A percentile compares a stretch with the other conserved stretches of the same genome.
Evolutionary conservation across 1,284 basidiomycete genomes (phyloP).

Genomic region (Moniliella sp.): DNA sequence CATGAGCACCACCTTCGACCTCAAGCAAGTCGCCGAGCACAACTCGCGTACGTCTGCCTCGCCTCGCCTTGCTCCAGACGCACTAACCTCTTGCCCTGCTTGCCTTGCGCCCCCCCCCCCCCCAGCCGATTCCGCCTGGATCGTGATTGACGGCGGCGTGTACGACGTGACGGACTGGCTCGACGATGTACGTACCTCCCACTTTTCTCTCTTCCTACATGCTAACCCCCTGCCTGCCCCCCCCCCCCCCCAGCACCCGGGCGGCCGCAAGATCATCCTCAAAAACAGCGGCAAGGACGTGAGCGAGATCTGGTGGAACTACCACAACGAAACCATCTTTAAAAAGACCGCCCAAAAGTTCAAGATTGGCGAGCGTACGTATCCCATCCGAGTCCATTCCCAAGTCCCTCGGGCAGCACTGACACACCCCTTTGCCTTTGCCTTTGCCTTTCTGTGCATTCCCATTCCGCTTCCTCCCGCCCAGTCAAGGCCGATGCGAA

Average conservation of each 20-base stretch:
- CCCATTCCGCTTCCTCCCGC: neutral
- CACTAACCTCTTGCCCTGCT: too few relatives aligned
- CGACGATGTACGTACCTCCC: constrained; percentile 18
- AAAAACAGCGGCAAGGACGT: constrained; percentile 31
- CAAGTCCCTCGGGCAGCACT: neutral
- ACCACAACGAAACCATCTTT: constrained; percentile 27
- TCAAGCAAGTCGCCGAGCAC: too few relatives aligned
- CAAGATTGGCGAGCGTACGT: constrained; percentile 19
- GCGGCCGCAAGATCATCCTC: constrained; percentile 31
- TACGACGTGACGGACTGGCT: constrained; percentile 32
- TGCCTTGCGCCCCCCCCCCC: too few relatives aligned
- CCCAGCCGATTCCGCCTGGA: constrained; percentile 28
- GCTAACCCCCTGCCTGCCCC: neutral
- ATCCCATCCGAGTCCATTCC: too few relatives aligned
- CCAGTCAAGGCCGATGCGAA: constrained; percentile 18
- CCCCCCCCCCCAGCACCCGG: constrained; percentile 15
- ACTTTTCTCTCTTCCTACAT: neutral
- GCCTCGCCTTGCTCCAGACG: too few relatives aligned
- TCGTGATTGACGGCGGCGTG: constrained; percentile 25
- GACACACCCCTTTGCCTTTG: neutral
- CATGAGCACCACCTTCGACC: too few relatives aligned
- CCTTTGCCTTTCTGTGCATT: neutral
- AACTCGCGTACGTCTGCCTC: too few relatives aligned
- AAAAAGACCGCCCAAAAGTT: constrained; percentile 15
- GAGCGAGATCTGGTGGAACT: constrained; percentile 26